Conservation (phyloP, 345 rosid genomes). For the Eucalyptus cladocalyx region DNA sequence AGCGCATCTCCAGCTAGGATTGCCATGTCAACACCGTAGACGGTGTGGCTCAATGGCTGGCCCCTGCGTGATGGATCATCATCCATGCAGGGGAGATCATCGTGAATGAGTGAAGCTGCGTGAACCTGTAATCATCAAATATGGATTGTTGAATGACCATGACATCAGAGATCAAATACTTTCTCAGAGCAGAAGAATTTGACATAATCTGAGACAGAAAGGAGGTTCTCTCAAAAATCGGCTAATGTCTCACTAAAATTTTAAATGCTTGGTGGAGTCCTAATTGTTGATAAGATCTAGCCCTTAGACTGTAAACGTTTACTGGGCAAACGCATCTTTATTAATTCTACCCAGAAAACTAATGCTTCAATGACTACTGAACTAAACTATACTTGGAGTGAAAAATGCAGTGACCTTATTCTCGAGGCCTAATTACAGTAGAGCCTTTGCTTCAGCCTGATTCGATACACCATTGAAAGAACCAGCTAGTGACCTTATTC, state of each 20-base stretch:
- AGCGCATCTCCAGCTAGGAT: constrained; percentile 95
- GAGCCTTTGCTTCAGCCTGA: background rate
- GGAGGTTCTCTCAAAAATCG: background rate
- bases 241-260: background rate
- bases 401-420: background rate
- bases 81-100: constrained; percentile 96
- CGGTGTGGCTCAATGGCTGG: constrained; percentile 74
- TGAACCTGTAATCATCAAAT: constrained; percentile 37
- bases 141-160: background rate
- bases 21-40: constrained; percentile 70
- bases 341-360: background rate
- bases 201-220: background rate
- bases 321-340: background rate
- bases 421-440: no score
- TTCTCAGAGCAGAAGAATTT: background rate
- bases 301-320: background rate
- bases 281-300: background rate
- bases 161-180: background rate
- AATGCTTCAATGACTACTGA: background rate
- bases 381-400: background rate
- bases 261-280: background rate
- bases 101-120: constrained; percentile 79
- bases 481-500: background rate
- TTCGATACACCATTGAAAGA: background rate
- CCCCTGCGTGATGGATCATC: constrained; percentile 76